Evolutionary conservation across 139 green algal genomes (phyloP), one percentile per base, ranked within the genome.

Genomic region (Picochlorum costavermella): DNA sequence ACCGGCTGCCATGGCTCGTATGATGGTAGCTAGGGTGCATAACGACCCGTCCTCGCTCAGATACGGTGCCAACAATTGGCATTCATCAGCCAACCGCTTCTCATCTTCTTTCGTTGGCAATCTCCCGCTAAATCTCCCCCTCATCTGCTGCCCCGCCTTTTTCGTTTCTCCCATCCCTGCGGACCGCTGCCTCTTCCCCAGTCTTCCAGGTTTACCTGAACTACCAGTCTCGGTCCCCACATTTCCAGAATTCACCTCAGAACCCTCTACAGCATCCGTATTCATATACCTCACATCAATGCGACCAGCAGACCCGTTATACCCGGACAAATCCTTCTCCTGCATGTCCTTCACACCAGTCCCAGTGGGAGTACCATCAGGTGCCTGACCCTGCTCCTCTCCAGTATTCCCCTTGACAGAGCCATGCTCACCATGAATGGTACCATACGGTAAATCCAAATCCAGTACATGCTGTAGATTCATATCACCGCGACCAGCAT

Each of bases 101-200:
- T 95, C 87, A 61, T 95, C 86, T 30, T 85, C 80, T 72, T 95
- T 95, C 26, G 83, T 90, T 50, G 82, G 76, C 55, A 95, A 80
- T 5, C 87, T 77, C 2, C 87, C 87, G 63, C 74, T 85, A 67
- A 92, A 92, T 23, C 85, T 75, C 43, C 85, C 85, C 74, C 89
- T 78, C 53, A 90, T 73, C 55, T 58, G 46, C 45, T 76, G 63
- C 11, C n/a, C 28, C 44, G 63, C 30, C 23, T 50, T 43, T 49
- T n/a, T 49, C 5, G 44, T n/a, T 29, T 46, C 23, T 43, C 10
- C 20, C 31, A 48, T 29, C 6, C 26, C 33, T 40, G 6, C 8
- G 0, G 33, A 40, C 33, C 33, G 33, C 11, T 16, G 9, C 12
- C 68, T 17, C 28, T 20, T 9, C 17, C 9, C 25, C 31, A 1